These are phyloP conservation scores for Trichophyton schoenleinii DNA, from an alignment of 2,329 filamentous ascomycete species.

Conservation along the genomic window DNA sequence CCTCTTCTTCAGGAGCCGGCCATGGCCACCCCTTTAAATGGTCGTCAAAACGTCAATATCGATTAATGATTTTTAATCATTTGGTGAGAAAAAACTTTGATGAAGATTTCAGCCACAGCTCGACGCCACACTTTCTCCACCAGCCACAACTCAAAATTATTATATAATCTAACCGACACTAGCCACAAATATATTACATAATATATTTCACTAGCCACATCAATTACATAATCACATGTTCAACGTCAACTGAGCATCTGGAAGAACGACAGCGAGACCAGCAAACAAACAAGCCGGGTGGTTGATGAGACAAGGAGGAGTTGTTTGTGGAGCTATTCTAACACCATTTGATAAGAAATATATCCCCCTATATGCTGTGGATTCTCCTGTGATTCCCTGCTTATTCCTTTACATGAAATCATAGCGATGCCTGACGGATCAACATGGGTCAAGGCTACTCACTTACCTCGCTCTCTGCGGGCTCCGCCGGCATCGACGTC, in stretches of 20 bases:
- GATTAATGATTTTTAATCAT: not conserved
- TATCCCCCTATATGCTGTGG: not conserved
- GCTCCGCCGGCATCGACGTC: constrained; percentile 84
- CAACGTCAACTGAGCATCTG: not conserved
- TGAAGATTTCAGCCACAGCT: not conserved
- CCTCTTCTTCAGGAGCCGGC: no score
- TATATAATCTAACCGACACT: no score
- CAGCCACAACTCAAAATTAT: no score
- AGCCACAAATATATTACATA: not conserved
- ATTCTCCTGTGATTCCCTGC: not conserved
- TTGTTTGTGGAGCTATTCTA: not conserved
- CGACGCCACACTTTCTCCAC: not conserved
- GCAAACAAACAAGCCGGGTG: not conserved
- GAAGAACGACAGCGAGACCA: not conserved
- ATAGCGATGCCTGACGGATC: constrained; percentile 11
- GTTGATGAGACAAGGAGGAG: not conserved
- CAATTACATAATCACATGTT: not conserved
- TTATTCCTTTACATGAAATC: not conserved
- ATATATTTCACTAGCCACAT: not conserved
- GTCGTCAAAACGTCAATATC: no score
- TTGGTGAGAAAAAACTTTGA: not conserved
- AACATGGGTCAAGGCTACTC: constrained; percentile 95
- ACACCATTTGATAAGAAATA: not conserved
- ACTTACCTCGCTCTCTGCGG: constrained; percentile 77
- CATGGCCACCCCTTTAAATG: no score